Evolutionary conservation across 805 yeast genomes (phyloP), one percentile per base, ranked within the genome.

Genomic region (Vanderwaltozyma yarrowii): DNA sequence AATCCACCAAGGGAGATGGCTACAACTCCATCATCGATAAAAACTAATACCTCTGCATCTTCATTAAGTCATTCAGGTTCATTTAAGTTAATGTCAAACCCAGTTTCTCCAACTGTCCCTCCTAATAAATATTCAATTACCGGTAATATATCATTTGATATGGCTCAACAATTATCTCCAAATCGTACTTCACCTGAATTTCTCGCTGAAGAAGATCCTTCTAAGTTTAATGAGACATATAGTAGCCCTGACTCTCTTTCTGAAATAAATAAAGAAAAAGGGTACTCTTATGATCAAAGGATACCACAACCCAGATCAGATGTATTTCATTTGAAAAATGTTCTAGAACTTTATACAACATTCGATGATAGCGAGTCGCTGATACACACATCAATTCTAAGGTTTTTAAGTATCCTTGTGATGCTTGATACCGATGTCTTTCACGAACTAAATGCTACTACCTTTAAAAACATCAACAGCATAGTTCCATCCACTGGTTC

Each of bases 401-500:
- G 51, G 20, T 57, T 58, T 35, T 38, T 55, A 26, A 40, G 46
- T 7, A 45, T 50, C 2, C 37, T 58, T 35, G 35, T 49, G 10
- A 33, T 58, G 43, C 42, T 58, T 14, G 61, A 53, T 36, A 42
- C 51, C 1, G 56, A 50, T 5, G 47, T 47, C 2, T 52, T 53
- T 32, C 32, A 37, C 11, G 58, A 52, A 23, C 18, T 56, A 17
- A 55, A 54, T 39, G 13, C 36, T 10, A 45, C 44, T 11, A 37
- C 46, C n/a, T 54, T 51, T 39, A 51, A 45, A 33, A 38, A 48
- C 27, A 9, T 11, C 11, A 13, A 24, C 4, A 24, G 11, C 13
- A 10, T 5, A 4, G 13, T 8, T 24, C 5, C 4, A 8, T 4
- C 4, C 11, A 26, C 15, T 34, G 34, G 23, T 14, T 21, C 17